phyloP scores from a whole-genome alignment of 176 grass and related monocot species.

The Saccharum officinarum region DNA sequence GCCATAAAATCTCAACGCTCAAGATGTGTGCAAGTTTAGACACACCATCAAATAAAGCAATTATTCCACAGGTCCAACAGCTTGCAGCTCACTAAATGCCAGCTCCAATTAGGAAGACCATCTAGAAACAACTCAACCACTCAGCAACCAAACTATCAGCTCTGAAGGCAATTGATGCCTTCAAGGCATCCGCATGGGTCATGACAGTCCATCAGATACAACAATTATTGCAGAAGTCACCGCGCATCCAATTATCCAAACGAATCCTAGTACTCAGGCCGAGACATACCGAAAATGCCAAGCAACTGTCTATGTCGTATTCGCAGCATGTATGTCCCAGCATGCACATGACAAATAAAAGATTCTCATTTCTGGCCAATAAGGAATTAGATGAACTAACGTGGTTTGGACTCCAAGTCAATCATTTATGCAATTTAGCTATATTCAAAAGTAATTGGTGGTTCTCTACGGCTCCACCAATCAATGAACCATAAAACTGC shows the following conservation, averaged over 20 bases:
- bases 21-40: neutral
- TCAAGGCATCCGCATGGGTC: neutral
- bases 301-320: neutral
- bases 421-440: neutral
- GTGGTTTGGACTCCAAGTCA: neutral
- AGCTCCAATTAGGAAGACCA: neutral
- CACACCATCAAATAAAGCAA: neutral
- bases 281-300: slow-evolving; percentile 1
- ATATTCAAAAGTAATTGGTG: neutral
- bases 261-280: neutral
- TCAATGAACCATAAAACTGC: slow-evolving; percentile 1
- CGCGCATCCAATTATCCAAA: neutral
- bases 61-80: slow-evolving; percentile 7
- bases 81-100: neutral
- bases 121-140: slow-evolving; percentile 14
- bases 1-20: neutral
- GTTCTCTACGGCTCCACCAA: neutral
- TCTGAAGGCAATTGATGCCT: neutral
- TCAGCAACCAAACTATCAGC: neutral
- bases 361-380: neutral
- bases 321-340: neutral
- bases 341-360: neutral
- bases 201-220: slow-evolving; percentile 8
- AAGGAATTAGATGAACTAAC: neutral
- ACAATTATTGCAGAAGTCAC: neutral